Percentiles rank a stretch among this genome's conserved stretches.
These are phyloP conservation scores for Chrysopogon serrulatus DNA, from an alignment of 176 grass and related monocot species.

Conservation along the genomic window DNA sequence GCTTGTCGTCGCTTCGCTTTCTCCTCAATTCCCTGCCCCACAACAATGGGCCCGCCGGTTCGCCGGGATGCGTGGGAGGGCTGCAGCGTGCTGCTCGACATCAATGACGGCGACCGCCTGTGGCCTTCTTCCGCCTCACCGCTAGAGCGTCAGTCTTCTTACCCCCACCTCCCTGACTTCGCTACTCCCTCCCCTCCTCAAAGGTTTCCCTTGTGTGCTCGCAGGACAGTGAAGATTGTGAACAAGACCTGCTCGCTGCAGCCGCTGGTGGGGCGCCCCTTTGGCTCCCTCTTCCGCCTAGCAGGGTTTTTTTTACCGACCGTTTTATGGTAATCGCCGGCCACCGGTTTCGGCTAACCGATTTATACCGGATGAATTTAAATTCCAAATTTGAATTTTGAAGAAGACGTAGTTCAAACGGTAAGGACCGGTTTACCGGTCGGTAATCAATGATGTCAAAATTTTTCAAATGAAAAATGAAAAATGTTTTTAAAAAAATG, in stretches of 20 bases:
- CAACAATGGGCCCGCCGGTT: conserved; percentile 31
- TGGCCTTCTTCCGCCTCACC: conserved; percentile 92
- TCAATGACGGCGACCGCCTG: conserved; percentile 98
- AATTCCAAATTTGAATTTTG: too few species aligned
- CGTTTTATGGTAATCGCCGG: too few species aligned
- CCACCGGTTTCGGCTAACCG: too few species aligned
- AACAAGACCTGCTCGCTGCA: conserved; percentile 73
- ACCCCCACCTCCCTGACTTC: not conserved
- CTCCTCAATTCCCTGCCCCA: not conserved
- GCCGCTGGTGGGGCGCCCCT: conserved; percentile 71
- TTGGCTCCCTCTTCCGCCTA: conserved; percentile 72
- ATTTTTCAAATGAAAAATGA: too few species aligned
- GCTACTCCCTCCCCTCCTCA: not conserved
- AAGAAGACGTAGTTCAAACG: too few species aligned
- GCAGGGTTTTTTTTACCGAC: too few species aligned
- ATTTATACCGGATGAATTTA: too few species aligned
- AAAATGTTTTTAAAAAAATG: too few species aligned
- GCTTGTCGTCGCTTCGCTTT: not conserved
- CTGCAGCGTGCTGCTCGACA: conserved; percentile 97
- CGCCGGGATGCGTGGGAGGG: conserved; percentile 70
- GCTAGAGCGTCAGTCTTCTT: conserved; percentile 49
- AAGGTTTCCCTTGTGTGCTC: not conserved
- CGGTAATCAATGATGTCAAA: too few species aligned
- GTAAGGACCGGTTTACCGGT: too few species aligned
- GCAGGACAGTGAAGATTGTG: conserved; percentile 87